Conservation (phyloP, 495 filamentous ascomycete species). For the Filosporella fistucella region DNA sequence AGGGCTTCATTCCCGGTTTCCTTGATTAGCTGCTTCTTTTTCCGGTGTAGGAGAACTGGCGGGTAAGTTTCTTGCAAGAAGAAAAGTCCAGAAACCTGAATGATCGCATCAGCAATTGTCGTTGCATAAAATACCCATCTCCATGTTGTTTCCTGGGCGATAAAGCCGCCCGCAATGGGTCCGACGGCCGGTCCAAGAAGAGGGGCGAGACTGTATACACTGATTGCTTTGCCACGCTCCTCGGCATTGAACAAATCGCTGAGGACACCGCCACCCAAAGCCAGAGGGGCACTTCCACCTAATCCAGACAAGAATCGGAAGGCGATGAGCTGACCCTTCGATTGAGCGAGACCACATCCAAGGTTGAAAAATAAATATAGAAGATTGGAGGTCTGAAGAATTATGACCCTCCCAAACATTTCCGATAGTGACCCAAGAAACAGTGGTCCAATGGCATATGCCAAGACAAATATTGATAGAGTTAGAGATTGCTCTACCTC, state of each 20-base stretch:
- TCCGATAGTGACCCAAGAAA: constrained; percentile 61
- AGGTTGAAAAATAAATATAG: constrained; percentile 55
- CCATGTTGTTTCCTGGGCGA: constrained; percentile 66
- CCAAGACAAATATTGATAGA: constrained; percentile 72
- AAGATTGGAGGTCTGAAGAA: constrained; percentile 49
- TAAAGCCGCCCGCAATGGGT: constrained; percentile 62
- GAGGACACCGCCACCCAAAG: constrained; percentile 56
- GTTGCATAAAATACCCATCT: constrained; percentile 67
- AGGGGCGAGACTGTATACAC: constrained; percentile 60
- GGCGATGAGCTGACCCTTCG: constrained; percentile 46
- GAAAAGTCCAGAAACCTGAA: constrained; percentile 61
- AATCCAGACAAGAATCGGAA: constrained; percentile 47
- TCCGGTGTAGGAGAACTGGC: constrained; percentile 54
- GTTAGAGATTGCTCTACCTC: constrained; percentile 54
- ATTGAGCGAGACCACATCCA: constrained; percentile 52
- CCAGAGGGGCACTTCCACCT: constrained; percentile 27
- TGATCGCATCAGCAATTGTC: constrained; percentile 55
- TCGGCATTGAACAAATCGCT: constrained; percentile 59
- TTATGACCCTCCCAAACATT: constrained; percentile 57
- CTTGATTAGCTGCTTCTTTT: constrained; percentile 51
- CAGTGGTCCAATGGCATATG: constrained; percentile 61
- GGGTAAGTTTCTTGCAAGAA: constrained; percentile 69
- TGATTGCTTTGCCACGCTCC: constrained; percentile 59
- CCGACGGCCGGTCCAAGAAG: constrained; percentile 64
- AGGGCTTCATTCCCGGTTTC: constrained; percentile 58